Conservation (phyloP, 345 rosid species). For the Laguncularia racemosa region DNA sequence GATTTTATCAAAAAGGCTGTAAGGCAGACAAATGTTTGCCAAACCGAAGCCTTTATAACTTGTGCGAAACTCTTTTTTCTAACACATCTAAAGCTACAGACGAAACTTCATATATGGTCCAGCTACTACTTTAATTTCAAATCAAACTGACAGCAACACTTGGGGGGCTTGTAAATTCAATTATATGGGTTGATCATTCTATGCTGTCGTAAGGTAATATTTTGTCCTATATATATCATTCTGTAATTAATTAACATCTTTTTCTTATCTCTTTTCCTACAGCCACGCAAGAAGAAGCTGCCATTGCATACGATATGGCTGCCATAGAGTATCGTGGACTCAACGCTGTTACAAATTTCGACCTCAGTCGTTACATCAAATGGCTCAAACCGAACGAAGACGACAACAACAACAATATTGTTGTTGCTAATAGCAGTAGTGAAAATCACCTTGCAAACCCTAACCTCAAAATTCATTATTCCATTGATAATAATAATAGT, state of each 20-base stretch:
- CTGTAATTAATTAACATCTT: not conserved
- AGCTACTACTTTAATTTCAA: too few species aligned
- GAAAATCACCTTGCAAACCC: conserved; percentile 5
- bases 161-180: too few species aligned
- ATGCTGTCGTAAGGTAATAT: not conserved
- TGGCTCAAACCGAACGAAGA: conserved; percentile 40
- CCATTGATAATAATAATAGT: conserved; percentile 2
- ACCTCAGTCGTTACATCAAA: conserved; percentile 76
- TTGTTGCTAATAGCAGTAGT: conserved; percentile 6
- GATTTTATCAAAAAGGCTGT: too few species aligned
- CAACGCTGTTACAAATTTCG: conserved; percentile 92
- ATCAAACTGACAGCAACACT: too few species aligned
- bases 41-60: too few species aligned
- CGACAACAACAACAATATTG: conserved; percentile 1
- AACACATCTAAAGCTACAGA: too few species aligned
- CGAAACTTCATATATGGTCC: too few species aligned
- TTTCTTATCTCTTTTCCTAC: conserved; percentile 13
- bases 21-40: too few species aligned
- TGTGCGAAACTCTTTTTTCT: too few species aligned
- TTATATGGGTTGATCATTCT: too few species aligned
- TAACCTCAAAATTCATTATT: conserved; percentile 11
- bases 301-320: conserved; percentile 83
- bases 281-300: conserved; percentile 99
- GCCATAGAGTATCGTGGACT: conserved; percentile 90
- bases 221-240: not conserved